phyloP scores from a whole-genome alignment of 495 filamentous ascomycete genomes.

The Rostrohypoxylon terebratum region DNA sequence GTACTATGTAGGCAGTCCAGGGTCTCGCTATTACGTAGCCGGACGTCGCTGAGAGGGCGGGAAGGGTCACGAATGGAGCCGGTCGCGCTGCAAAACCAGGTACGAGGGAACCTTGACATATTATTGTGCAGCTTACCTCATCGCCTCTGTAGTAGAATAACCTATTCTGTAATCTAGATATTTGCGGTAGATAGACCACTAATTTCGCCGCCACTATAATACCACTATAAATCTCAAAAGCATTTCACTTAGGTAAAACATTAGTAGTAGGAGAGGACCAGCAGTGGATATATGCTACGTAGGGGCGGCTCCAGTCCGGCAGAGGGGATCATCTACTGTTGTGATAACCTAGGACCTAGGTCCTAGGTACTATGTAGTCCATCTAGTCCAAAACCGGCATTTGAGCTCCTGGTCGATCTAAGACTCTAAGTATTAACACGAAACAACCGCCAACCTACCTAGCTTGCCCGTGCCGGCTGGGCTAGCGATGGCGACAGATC shows the following conservation, averaged over 20 bases:
- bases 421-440: too few relatives aligned
- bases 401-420: slow-evolving; percentile 13
- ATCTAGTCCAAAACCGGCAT: slow-evolving; percentile 30
- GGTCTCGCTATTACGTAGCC: slow-evolving; percentile 33
- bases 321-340: not conserved
- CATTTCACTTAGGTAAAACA: not conserved
- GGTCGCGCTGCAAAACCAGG: slow-evolving; percentile 33
- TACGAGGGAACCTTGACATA: not conserved
- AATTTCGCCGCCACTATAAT: not conserved
- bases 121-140: slow-evolving; percentile 4
- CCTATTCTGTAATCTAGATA: not conserved
- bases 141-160: slow-evolving; percentile 34
- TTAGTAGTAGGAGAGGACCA: not conserved
- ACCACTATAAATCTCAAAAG: not conserved
- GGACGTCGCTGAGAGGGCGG: slow-evolving; percentile 9
- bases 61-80: slow-evolving; percentile 17
- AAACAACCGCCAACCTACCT: slow-evolving; percentile 19
- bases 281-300: not conserved
- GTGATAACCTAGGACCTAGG: too few relatives aligned
- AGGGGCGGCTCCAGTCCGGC: not conserved
- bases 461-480: too few relatives aligned
- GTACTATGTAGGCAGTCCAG: slow-evolving; percentile 11
- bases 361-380: not conserved
- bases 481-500: slow-evolving; percentile 21
- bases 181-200: too few relatives aligned